Percentiles rank a stretch among this genome's conserved stretches.
These are phyloP conservation scores for Polygonum aviculare DNA, from an alignment of 148 eudicot species.

Conservation along the genomic window DNA sequence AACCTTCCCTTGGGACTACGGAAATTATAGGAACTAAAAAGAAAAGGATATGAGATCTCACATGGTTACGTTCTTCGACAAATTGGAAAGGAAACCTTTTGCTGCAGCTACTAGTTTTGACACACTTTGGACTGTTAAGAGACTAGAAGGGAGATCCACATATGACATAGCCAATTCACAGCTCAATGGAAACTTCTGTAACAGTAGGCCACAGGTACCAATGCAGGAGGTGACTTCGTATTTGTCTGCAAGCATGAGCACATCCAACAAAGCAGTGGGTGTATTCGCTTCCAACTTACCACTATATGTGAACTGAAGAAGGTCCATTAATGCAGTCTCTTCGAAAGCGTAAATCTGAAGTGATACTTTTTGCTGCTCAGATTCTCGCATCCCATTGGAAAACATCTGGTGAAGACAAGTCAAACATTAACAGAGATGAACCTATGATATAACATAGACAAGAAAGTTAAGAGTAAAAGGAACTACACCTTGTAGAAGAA, in stretches of 20 bases:
- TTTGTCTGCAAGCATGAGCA: constrained; percentile 2
- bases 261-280: not conserved
- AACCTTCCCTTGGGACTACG: not conserved
- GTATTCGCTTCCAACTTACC: not conserved
- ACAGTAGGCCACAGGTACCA: not conserved
- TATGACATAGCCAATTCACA: not conserved
- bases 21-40: not conserved
- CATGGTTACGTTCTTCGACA: not conserved
- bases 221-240: not conserved
- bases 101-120: not conserved
- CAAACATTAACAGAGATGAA: not conserved
- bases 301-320: not conserved
- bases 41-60: not conserved
- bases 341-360: not conserved
- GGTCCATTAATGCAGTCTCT: not conserved
- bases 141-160: not conserved
- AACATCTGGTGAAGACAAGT: not conserved
- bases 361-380: not conserved
- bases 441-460: not conserved
- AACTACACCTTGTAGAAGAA: not conserved
- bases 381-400: not conserved
- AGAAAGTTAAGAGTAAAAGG: not conserved
- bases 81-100: not conserved
- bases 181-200: not conserved
- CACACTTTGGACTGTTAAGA: not conserved